These are phyloP conservation scores for Friedmanniomyces simplex DNA, from an alignment of 495 filamentous ascomycete species.

Conservation along the genomic window DNA sequence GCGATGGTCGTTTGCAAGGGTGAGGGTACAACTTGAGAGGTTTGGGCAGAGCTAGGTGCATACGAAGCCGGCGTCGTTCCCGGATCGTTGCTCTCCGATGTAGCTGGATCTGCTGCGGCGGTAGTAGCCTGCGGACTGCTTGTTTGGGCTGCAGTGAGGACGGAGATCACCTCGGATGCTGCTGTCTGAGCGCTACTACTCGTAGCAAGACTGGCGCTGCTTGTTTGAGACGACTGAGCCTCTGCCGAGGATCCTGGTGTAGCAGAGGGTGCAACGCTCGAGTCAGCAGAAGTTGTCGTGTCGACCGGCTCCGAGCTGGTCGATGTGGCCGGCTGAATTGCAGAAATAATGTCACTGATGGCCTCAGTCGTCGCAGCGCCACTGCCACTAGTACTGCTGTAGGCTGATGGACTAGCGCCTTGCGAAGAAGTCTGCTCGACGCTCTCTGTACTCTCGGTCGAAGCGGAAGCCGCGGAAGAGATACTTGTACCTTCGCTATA, in stretches of 20 bases:
- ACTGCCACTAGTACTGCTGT: neutral
- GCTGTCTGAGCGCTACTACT: neutral
- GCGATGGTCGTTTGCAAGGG: neutral
- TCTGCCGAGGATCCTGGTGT: neutral
- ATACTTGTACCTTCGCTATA: neutral
- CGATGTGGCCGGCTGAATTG: neutral
- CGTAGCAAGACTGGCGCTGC: neutral
- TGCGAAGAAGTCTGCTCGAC: neutral
- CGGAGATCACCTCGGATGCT: neutral
- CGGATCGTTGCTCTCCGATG: neutral
- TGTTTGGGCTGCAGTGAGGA: neutral
- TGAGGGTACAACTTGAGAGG: neutral
- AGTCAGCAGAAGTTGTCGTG: neutral
- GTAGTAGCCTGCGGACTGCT: neutral
- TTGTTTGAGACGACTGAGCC: neutral
- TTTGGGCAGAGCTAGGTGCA: neutral
- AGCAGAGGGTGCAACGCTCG: neutral
- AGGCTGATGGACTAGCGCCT: neutral
- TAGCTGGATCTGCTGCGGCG: neutral
- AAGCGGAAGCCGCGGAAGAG: neutral
- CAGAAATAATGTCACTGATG: neutral
- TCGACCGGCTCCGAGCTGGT: neutral
- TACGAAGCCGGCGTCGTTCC: neutral
- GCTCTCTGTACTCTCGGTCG: neutral
- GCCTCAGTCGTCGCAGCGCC: neutral